A percentile compares a stretch with the other conserved stretches of the same genome.
These are phyloP conservation scores for Cyclostephanos tholiformis DNA, from an alignment of 108 stramenopile genomes.

Conservation along the genomic window DNA sequence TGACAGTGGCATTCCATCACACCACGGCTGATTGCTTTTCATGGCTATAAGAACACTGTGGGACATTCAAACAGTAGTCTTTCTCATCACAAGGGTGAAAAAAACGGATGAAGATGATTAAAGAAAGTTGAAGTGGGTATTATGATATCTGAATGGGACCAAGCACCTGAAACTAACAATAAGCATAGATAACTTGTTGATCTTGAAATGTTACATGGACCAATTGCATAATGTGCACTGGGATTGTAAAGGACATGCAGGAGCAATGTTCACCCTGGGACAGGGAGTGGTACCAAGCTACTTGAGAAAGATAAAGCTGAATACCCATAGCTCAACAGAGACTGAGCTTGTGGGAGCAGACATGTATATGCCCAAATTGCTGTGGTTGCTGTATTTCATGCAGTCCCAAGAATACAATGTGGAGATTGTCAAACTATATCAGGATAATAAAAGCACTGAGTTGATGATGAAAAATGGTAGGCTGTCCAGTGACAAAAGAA, in stretches of 20 bases:
- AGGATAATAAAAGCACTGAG: too few relatives aligned
- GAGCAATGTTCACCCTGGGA: too few relatives aligned
- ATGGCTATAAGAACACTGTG: slow-evolving; percentile 31
- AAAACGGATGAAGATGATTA: slow-evolving; percentile 29
- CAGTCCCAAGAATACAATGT: too few relatives aligned
- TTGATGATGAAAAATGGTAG: too few relatives aligned
- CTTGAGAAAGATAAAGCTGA: slow-evolving; percentile 31
- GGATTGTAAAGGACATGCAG: too few relatives aligned
- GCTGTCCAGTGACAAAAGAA: too few relatives aligned
- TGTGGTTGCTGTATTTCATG: too few relatives aligned
- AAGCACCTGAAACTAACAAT: slow-evolving; percentile 13
- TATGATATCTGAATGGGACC: too few relatives aligned
- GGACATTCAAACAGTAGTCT: slow-evolving; percentile 42
- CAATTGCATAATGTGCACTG: too few relatives aligned
- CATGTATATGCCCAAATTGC: too few relatives aligned
- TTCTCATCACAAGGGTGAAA: slow-evolving; percentile 46
- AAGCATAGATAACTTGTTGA: background rate
- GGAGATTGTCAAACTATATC: too few relatives aligned
- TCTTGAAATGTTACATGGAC: slow-evolving; percentile 32
- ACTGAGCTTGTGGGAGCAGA: background rate
- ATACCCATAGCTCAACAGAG: background rate
- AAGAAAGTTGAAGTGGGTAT: too few relatives aligned
- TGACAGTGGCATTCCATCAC: slow-evolving; percentile 37
- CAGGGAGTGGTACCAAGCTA: slow-evolving; percentile 17
- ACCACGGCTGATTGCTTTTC: slow-evolving; percentile 45